Evolutionary conservation across 352 stramenopile species (phyloP).

Genomic region (Phytophthora tubulina): DNA sequence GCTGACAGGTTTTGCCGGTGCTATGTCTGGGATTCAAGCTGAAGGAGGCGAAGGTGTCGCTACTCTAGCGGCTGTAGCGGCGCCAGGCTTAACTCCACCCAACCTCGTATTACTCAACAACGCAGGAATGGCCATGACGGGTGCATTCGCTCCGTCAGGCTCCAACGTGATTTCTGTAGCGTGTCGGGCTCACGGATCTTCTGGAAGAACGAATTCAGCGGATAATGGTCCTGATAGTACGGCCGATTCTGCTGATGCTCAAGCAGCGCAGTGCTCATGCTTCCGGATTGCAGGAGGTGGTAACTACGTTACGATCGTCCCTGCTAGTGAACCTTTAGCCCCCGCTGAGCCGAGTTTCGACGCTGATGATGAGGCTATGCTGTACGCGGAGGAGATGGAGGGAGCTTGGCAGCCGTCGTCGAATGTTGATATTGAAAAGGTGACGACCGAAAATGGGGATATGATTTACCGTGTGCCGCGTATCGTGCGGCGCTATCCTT

Average conservation of each 20-base stretch:
- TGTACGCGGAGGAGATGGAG: constrained; percentile 44
- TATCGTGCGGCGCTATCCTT: constrained; percentile 57
- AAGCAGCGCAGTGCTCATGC: constrained; percentile 43
- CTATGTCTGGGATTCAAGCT: constrained; percentile 5
- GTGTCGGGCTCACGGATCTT: constrained; percentile 44
- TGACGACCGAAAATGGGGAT: constrained; percentile 38
- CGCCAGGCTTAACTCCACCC: constrained; percentile 13
- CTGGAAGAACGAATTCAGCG: neutral
- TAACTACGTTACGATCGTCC: constrained; percentile 44
- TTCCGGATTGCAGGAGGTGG: constrained; percentile 39
- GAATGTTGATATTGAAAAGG: constrained; percentile 34
- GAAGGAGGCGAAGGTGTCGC: constrained; percentile 21
- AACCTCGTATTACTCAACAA: constrained; percentile 40
- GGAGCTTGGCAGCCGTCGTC: constrained; percentile 42
- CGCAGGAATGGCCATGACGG: constrained; percentile 17
- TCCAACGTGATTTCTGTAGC: constrained; percentile 39
- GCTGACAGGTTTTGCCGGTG: constrained; percentile 21
- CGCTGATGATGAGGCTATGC: constrained; percentile 25
- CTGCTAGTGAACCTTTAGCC: constrained; percentile 24
- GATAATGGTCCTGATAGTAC: neutral
- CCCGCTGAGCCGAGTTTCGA: constrained; percentile 29
- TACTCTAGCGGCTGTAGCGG: constrained; percentile 22
- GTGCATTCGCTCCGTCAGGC: constrained; percentile 12
- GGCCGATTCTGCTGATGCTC: neutral
- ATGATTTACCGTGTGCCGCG: constrained; percentile 59